A percentile compares a stretch with the other conserved stretches of the same genome.
Evolutionary conservation across 306 rosid species (phyloP).

Genomic region (Casuarina cunninghamiana): DNA sequence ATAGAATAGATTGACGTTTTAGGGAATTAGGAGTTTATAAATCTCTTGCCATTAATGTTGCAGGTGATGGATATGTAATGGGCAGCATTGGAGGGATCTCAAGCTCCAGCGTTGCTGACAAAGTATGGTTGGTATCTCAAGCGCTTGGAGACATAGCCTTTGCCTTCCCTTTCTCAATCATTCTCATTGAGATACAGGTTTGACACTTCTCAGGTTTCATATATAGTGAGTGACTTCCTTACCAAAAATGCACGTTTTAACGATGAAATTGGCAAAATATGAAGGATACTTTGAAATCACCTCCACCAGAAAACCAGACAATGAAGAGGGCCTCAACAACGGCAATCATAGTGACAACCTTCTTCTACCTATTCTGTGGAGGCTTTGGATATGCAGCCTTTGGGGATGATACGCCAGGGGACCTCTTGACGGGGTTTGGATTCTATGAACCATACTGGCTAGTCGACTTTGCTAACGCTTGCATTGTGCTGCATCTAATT

Average conservation of each 20-base stretch:
- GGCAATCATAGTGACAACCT: constrained; percentile 48
- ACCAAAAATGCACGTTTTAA: constrained; percentile 13
- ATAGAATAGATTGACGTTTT: no score
- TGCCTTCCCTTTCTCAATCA: constrained; percentile 81
- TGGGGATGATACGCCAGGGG: constrained; percentile 67
- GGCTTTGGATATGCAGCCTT: constrained; percentile 81
- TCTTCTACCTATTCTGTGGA: constrained; percentile 72
- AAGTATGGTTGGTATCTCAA: constrained; percentile 70
- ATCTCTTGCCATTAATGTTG: constrained; percentile 22
- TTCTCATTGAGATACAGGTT: constrained; percentile 90
- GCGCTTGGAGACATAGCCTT: constrained; percentile 89
- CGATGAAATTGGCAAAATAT: constrained; percentile 18
- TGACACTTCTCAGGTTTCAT: background rate
- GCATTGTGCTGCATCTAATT: constrained; percentile 71
- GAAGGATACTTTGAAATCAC: constrained; percentile 86
- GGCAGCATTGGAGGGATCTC: constrained; percentile 58
- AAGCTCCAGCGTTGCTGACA: constrained; percentile 42
- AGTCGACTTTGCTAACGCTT: constrained; percentile 64
- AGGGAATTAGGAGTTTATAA: background rate
- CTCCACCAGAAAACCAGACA: constrained; percentile 69
- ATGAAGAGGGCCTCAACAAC: constrained; percentile 64
- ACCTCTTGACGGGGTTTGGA: constrained; percentile 67
- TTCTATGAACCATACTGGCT: constrained; percentile 56
- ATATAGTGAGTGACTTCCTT: no score
- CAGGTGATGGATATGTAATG: constrained; percentile 63